Conservation (phyloP, 345 rosid genomes). For the Hypericum perforatum region DNA sequence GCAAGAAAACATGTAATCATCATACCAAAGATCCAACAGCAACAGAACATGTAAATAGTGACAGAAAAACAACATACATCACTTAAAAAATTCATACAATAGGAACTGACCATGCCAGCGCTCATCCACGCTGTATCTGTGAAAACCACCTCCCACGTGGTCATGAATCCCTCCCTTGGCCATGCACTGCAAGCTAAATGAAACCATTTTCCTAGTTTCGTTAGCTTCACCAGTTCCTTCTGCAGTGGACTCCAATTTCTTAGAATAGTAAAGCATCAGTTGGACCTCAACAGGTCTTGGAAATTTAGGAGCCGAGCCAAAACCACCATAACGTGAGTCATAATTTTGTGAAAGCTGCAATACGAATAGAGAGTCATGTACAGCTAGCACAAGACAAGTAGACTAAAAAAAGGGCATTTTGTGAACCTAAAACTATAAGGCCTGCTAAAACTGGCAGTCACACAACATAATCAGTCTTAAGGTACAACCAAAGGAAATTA, state of each 20-base stretch:
- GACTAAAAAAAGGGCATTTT: constrained; percentile 5
- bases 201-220: constrained; percentile 43
- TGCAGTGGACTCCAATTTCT: constrained; percentile 53
- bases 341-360: constrained; percentile 67
- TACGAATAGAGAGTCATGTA: constrained; percentile 3
- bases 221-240: constrained; percentile 35
- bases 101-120: constrained; percentile 80
- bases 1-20: constrained; percentile 22
- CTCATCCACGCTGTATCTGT: constrained; percentile 93
- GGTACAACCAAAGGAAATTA: no score
- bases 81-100: not conserved
- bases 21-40: not conserved
- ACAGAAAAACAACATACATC: not conserved
- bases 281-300: constrained; percentile 95
- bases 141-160: constrained; percentile 93
- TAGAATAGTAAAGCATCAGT: constrained; percentile 68
- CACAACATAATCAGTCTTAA: no score
- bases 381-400: not conserved
- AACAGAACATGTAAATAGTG: not conserved
- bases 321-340: constrained; percentile 68
- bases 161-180: constrained; percentile 93
- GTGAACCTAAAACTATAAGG: no score
- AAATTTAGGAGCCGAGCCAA: constrained; percentile 95
- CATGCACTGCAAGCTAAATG: constrained; percentile 79
- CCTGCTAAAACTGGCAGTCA: no score